Percentiles rank a stretch among this genome's conserved stretches.
Evolutionary conservation across 106 monocot genomes (phyloP).

Genomic region (Allium fistulosum): DNA sequence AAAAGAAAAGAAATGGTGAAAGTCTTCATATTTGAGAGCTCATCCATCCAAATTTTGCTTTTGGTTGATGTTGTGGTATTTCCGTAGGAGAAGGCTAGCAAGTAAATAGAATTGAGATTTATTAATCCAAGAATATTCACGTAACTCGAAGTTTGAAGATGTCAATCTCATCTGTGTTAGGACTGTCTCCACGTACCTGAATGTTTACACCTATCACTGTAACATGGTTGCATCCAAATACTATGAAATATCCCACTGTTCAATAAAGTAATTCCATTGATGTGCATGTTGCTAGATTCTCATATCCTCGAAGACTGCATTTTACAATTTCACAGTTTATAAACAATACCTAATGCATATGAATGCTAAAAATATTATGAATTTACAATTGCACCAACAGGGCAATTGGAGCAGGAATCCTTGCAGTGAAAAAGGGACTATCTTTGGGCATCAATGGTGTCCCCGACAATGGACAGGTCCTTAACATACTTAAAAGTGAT

Average conservation of each 20-base stretch:
- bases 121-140: constrained; percentile 18
- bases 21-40: no score
- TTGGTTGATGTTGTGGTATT: no score
- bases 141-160: constrained; percentile 11
- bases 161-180: constrained; percentile 37
- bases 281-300: constrained; percentile 12
- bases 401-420: constrained; percentile 10
- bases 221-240: constrained; percentile 11
- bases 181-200: constrained; percentile 17
- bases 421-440: constrained; percentile 18
- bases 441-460: constrained; percentile 18
- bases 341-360: not conserved
- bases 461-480: constrained; percentile 16
- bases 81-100: no score
- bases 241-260: constrained; percentile 29
- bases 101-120: constrained; percentile 4
- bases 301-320: constrained; percentile 19
- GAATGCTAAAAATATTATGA: no score
- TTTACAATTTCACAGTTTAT: not conserved
- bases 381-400: constrained; percentile 15
- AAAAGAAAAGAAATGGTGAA: no score
- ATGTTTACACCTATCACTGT: constrained; percentile 10
- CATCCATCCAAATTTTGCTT: no score
- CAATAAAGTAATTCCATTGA: constrained; percentile 6
- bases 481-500: no score